Base-by-base conservation (phyloP, 2,329 filamentous ascomycete species). In the Teratosphaeria epicoccoides region DNA sequence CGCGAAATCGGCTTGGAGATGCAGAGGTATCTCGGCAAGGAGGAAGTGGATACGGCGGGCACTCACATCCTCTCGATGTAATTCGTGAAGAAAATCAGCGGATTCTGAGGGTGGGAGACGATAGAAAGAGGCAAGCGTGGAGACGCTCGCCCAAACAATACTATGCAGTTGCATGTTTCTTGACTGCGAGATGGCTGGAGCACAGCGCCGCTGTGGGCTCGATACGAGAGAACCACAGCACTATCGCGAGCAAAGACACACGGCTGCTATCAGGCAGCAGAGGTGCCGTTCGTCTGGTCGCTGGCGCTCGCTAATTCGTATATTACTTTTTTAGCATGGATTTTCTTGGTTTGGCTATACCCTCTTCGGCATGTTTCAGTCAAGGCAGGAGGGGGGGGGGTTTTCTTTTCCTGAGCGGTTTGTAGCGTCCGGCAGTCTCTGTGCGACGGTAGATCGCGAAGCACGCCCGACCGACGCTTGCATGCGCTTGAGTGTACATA, bases 1-100 rank as follows among this genome's bases (percentile, higher is more conserved):
- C 80, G 85, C 63, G 87, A 94, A 70, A 79, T 98, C 53, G 93
- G 91, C 50, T 77, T 97, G 51, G 81, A 91, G 66, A 87, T 93
- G 77, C 88, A 88, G 53, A 88, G 88, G 65, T 86, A 83, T 63
- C 81, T 79, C 62, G 82, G 83, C 67, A 86, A 87, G 54, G 65
- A 68, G 65, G 71, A 72, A 61, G n/a, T n/a, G n/a, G n/a, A n/a
- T n/a, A n/a, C n/a, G 33, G 33, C 33, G 3, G 33, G n/a, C n/a
- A 40, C 33, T 4, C 72, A 74, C 55, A 73, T 76, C 43, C 62
- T 76, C 53, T 75, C 73, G 25, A 69, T 70, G 60, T 70, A 60
- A 65, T 37, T n/a, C 26, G 22, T 37, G 46, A 48, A 48, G 26
- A 24, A 10, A 48, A 45, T 24, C n/a, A 24, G 12, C 11, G 44